These are phyloP conservation scores for Aureobasidium mangrovei DNA, from an alignment of 2,329 filamentous ascomycete species.

Conservation along the genomic window DNA sequence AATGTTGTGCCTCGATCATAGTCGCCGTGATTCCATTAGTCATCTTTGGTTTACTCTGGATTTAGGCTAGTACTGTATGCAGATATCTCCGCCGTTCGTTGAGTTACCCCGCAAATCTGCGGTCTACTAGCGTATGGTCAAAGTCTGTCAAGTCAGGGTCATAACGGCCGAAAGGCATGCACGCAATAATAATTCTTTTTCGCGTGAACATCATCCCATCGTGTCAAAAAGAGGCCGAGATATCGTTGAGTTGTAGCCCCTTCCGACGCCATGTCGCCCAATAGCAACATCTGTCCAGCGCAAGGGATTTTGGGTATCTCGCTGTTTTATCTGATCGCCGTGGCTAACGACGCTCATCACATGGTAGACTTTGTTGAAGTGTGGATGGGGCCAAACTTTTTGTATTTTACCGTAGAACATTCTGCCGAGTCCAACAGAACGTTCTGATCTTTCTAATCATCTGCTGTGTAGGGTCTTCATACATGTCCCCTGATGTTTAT, in stretches of 20 bases:
- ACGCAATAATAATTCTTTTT: background rate
- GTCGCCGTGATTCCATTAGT: conserved; percentile 1
- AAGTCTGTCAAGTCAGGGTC: background rate
- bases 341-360: too few relatives aligned
- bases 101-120: background rate
- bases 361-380: too few relatives aligned
- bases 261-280: background rate
- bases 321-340: too few relatives aligned
- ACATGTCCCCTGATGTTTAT: too few relatives aligned
- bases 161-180: background rate
- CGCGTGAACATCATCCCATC: background rate
- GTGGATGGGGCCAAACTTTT: too few relatives aligned
- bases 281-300: background rate
- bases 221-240: background rate
- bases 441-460: too few relatives aligned
- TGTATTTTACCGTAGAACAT: too few relatives aligned
- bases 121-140: background rate
- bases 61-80: background rate
- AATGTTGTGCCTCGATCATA: background rate
- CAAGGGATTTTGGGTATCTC: too few relatives aligned
- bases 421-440: too few relatives aligned
- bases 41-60: background rate
- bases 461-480: too few relatives aligned
- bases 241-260: background rate
- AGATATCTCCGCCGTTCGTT: background rate